phyloP scores from a whole-genome alignment of 306 rosid species.

The Begonia masoniana region DNA sequence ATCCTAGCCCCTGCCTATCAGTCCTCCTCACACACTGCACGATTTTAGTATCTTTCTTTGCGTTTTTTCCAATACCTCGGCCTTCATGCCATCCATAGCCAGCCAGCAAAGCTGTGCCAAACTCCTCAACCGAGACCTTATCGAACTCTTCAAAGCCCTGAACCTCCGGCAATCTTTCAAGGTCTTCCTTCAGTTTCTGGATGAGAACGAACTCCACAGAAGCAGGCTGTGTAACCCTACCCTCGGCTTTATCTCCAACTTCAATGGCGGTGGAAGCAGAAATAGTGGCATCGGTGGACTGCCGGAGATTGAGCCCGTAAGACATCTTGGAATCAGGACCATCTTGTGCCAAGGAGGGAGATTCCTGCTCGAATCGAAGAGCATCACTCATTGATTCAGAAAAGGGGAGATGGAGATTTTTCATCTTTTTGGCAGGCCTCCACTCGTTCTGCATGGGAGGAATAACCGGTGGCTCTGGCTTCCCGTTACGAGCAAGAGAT shows the following conservation, averaged over 20 bases:
- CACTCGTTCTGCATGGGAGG: constrained; percentile 22
- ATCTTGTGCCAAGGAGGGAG: constrained; percentile 9
- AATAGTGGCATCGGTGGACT: not conserved
- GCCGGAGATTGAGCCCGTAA: constrained; percentile 46
- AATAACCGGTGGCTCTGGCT: constrained; percentile 9
- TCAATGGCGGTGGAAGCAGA: not conserved
- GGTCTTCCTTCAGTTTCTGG: constrained; percentile 44
- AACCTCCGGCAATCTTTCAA: constrained; percentile 47
- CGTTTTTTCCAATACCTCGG: constrained; percentile 65
- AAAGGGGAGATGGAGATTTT: constrained; percentile 23
- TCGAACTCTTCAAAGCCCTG: constrained; percentile 53
- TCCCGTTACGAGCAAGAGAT: constrained; percentile 11
- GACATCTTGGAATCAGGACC: constrained; percentile 26
- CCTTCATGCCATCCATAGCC: constrained; percentile 90
- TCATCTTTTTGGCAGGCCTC: constrained; percentile 23
- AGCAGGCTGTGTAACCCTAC: not conserved
- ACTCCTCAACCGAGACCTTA: constrained; percentile 69
- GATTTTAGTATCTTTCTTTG: constrained; percentile 56
- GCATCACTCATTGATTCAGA: constrained; percentile 14
- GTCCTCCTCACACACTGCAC: constrained; percentile 33
- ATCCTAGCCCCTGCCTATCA: constrained; percentile 67
- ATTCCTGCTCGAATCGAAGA: constrained; percentile 30
- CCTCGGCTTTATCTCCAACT: not conserved
- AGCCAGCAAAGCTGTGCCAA: constrained; percentile 56
- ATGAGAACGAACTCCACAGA: constrained; percentile 20